phyloP scores from a whole-genome alignment of 257 asterid genomes.

The Solanum rostratum region DNA sequence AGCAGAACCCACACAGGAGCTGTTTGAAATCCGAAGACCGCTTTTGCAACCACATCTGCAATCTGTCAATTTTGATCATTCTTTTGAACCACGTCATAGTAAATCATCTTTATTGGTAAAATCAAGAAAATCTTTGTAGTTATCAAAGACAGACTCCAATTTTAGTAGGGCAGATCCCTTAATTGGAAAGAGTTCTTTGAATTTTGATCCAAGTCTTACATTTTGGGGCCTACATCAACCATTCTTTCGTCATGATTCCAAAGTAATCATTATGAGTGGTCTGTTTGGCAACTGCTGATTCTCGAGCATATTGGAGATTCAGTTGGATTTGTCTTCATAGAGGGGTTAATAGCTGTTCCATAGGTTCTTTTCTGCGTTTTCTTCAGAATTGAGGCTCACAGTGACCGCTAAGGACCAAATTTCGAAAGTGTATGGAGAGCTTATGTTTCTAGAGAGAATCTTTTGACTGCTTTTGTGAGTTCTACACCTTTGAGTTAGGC shows the following conservation, averaged over 20 bases:
- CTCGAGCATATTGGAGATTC: background rate
- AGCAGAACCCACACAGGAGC: background rate
- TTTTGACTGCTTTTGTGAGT: background rate
- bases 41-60: background rate
- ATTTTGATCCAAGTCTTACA: background rate
- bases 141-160: background rate
- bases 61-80: background rate
- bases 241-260: background rate
- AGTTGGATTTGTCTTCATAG: background rate
- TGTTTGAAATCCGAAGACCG: background rate
- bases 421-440: background rate
- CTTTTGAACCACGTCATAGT: background rate
- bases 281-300: background rate
- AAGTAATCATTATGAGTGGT: background rate
- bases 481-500: background rate
- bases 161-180: background rate
- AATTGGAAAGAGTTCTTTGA: background rate
- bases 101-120: background rate
- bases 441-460: background rate
- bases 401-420: background rate
- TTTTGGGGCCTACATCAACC: background rate
- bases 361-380: background rate
- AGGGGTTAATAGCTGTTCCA: background rate
- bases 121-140: background rate
- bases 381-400: background rate